Conservation (phyloP, 108 stramenopile genomes). For the Nannochloropsis granulata region DNA sequence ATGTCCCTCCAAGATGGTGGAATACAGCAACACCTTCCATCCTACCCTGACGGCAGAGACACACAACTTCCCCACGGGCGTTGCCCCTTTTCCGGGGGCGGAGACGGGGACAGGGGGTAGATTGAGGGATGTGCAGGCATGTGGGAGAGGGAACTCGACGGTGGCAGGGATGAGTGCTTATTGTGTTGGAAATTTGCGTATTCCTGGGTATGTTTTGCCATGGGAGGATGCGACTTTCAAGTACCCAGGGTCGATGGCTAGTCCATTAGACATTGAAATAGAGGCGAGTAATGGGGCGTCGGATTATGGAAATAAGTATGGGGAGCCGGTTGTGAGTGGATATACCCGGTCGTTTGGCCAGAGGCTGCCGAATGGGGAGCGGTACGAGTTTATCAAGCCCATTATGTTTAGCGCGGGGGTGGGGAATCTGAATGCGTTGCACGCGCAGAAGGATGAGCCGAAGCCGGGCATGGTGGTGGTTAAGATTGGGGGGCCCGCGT, state of each 20-base stretch:
- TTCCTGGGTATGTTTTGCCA: conserved; percentile 80
- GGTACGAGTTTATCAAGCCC: conserved; percentile 88
- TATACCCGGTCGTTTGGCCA: conserved; percentile 90
- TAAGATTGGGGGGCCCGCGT: conserved; percentile 94
- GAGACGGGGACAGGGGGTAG: conserved; percentile 98
- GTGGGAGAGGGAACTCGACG: conserved; percentile 78
- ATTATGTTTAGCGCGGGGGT: conserved; percentile 98
- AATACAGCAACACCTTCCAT: conserved; percentile 52
- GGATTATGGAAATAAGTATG: conserved; percentile 99
- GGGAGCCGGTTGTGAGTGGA: conserved; percentile 91
- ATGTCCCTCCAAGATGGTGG: not conserved
- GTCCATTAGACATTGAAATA: conserved; percentile 77
- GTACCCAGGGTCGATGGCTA: conserved; percentile 71
- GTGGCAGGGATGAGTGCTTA: conserved; percentile 84
- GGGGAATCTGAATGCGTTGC: conserved; percentile 80
- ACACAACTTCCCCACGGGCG: conserved; percentile 97
- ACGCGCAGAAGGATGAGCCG: conserved; percentile 72
- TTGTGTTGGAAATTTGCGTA: conserved; percentile 90
- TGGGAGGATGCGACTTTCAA: conserved; percentile 65
- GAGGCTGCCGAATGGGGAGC: conserved; percentile 73
- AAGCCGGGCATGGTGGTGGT: conserved; percentile 88
- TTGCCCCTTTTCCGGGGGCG: conserved; percentile 96
- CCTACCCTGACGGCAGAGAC: conserved; percentile 97
- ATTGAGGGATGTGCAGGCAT: conserved; percentile 94
- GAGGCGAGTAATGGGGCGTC: conserved; percentile 90